Evolutionary conservation across 495 filamentous ascomycete species (phyloP).

Genomic region (Penicillium waksmanii): DNA sequence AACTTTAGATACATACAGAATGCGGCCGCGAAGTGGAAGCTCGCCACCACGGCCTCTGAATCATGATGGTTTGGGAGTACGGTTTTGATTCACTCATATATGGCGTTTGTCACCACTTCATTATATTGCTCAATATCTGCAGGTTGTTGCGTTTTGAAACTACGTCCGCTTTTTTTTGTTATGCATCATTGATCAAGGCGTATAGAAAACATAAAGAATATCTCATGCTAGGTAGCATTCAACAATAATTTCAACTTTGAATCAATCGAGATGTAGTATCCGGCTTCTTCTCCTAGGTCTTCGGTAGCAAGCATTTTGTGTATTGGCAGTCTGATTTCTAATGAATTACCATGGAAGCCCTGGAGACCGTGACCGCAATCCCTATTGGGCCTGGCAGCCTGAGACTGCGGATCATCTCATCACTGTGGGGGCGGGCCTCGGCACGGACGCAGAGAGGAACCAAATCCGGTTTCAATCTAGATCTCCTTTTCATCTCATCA

Average conservation of each 20-base stretch:
- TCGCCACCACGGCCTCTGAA: slow-evolving; percentile 45
- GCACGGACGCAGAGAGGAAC: slow-evolving; percentile 18
- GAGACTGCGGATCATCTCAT: background rate
- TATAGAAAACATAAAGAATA: background rate
- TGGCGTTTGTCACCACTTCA: too few relatives aligned
- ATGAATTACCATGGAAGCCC: too few relatives aligned
- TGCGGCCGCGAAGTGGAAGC: slow-evolving; percentile 55
- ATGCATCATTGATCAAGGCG: background rate
- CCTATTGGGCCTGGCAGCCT: too few relatives aligned
- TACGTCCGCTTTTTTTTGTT: background rate
- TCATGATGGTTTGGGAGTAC: slow-evolving; percentile 31
- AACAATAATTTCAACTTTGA: background rate
- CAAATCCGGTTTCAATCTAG: slow-evolving; percentile 27
- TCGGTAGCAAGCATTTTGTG: too few relatives aligned
- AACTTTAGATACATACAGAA: slow-evolving; percentile 9
- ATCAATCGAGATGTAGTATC: background rate
- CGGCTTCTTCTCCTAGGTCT: too few relatives aligned
- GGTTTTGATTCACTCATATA: slow-evolving; percentile 12
- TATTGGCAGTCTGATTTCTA: too few relatives aligned
- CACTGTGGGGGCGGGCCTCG: slow-evolving; percentile 24
- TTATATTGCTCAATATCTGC: background rate
- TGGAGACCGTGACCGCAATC: too few relatives aligned
- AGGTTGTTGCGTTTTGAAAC: background rate
- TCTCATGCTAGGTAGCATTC: background rate
- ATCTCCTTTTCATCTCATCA: slow-evolving; percentile 7